Evolutionary conservation across 2,329 filamentous ascomycete species (phyloP).

Genomic region (Exophiala phaeomuriformis): DNA sequence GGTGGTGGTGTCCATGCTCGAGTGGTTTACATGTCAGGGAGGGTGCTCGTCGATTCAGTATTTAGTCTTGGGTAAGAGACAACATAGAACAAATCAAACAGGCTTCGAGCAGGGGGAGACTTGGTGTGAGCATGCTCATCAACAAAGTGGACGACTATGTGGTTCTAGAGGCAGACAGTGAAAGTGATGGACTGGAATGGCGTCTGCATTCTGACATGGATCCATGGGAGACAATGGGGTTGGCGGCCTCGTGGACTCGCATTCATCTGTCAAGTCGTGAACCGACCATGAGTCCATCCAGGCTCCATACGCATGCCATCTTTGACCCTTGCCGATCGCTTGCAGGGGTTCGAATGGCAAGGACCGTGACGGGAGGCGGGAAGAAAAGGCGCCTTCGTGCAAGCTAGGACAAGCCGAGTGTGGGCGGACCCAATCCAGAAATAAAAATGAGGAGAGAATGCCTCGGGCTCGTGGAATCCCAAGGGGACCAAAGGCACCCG

Average conservation of each 20-base stretch:
- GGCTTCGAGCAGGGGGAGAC: not conserved
- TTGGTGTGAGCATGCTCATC: not conserved
- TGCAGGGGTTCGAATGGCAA: constrained; percentile 4
- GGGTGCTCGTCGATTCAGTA: not conserved
- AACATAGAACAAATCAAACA: not conserved
- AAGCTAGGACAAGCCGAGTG: not conserved
- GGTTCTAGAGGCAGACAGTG: not conserved
- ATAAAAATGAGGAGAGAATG: not conserved
- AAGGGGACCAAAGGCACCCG: too few species aligned
- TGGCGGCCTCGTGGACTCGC: constrained; percentile 13
- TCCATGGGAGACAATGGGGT: constrained; percentile 4
- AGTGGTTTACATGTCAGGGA: not conserved
- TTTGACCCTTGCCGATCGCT: constrained; percentile 12
- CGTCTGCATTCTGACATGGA: not conserved
- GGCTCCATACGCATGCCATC: constrained; percentile 12
- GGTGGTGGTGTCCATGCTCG: not conserved
- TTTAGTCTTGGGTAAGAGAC: not conserved
- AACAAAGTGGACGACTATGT: not conserved
- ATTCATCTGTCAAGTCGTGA: not conserved
- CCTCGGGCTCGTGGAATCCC: too few species aligned
- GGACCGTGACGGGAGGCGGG: constrained; percentile 3
- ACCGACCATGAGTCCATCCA: not conserved
- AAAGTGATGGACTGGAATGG: constrained; percentile 2
- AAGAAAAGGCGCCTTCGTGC: not conserved
- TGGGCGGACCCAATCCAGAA: not conserved